These are phyloP conservation scores for Xerocomus brunneocitrinus DNA, from an alignment of 768 basidiomycete genomes.

Conservation along the genomic window DNA sequence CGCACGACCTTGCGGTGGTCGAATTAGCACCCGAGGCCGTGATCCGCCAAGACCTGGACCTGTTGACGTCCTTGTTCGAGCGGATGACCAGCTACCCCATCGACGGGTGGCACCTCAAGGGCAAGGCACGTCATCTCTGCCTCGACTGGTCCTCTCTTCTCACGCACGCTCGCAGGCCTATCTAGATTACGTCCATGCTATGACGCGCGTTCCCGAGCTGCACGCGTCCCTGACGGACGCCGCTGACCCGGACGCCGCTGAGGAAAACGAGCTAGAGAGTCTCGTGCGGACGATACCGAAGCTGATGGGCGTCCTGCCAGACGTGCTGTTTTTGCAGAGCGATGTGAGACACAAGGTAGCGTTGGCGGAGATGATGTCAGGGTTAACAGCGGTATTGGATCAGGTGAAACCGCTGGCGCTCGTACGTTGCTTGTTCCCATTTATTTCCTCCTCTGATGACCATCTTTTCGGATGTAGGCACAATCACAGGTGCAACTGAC, in stretches of 20 bases:
- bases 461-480: conserved; percentile 15
- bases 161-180: conserved; percentile 43
- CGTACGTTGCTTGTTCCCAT: conserved; percentile 38
- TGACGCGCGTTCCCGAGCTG: conserved; percentile 56
- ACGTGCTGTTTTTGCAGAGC: conserved; percentile 52
- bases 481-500: conserved; percentile 43
- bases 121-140: conserved; percentile 53
- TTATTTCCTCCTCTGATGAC: not conserved
- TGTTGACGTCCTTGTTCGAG: conserved; percentile 67
- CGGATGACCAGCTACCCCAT: conserved; percentile 55
- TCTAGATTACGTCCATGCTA: conserved; percentile 65
- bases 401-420: conserved; percentile 54
- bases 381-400: conserved; percentile 57
- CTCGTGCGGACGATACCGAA: conserved; percentile 56
- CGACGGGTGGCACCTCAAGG: conserved; percentile 77
- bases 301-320: conserved; percentile 64
- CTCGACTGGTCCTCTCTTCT: conserved; percentile 1
- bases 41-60: conserved; percentile 48
- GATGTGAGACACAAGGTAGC: conserved; percentile 69
- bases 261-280: conserved; percentile 54
- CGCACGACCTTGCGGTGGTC: conserved; percentile 80
- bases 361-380: conserved; percentile 65
- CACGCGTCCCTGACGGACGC: conserved; percentile 42
- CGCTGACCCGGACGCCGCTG: conserved; percentile 41
- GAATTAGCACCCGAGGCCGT: conserved; percentile 88